phyloP scores from a whole-genome alignment of 257 asterid genomes.

The Sherardia arvensis region DNA sequence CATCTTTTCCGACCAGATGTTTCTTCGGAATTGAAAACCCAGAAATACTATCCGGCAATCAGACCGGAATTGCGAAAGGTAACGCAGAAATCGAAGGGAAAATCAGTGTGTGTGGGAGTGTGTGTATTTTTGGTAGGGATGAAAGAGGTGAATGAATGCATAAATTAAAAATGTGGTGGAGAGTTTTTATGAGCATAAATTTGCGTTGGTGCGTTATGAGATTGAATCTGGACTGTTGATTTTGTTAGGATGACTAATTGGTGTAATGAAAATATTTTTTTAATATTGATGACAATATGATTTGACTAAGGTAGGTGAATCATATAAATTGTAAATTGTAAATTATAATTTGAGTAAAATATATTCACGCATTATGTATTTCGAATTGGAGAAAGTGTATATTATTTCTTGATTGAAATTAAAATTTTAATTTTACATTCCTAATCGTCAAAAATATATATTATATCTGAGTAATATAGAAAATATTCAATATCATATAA shows the following conservation, averaged over 20 bases:
- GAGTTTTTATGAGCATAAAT: neutral
- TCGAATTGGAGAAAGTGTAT: too few relatives aligned
- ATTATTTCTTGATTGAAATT: too few relatives aligned
- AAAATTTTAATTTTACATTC: too few relatives aligned
- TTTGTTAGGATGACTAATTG: neutral
- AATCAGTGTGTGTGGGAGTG: neutral
- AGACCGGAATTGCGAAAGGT: neutral
- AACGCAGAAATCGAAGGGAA: neutral
- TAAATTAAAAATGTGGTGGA: neutral
- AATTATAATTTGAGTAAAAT: too few relatives aligned
- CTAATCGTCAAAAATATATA: too few relatives aligned
- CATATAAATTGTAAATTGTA: neutral
- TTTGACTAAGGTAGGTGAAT: neutral
- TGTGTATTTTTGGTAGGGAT: neutral
- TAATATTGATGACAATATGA: neutral
- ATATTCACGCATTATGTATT: too few relatives aligned
- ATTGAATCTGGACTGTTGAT: conserved; percentile 3
- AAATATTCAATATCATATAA: too few relatives aligned
- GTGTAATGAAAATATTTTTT: neutral
- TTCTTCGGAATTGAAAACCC: neutral
- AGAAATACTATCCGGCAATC: neutral
- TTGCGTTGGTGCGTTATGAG: neutral
- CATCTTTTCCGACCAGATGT: conserved; percentile 17
- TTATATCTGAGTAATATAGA: too few relatives aligned
- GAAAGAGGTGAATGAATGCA: neutral